phyloP scores from a whole-genome alignment of 176 grass and related monocot species.

The Zea luxurians region DNA sequence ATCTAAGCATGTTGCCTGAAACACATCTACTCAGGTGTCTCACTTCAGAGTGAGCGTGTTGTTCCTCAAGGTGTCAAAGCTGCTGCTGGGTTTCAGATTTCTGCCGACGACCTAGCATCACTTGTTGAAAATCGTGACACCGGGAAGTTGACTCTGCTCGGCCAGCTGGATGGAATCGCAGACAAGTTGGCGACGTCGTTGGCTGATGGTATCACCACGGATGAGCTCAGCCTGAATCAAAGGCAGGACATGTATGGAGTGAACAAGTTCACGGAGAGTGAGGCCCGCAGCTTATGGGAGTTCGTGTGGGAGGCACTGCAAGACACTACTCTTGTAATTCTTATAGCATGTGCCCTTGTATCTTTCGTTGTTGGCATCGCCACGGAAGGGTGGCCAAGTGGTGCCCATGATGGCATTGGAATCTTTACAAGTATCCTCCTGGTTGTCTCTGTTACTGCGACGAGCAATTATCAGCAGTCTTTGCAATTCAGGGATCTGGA shows the following conservation, averaged over 20 bases:
- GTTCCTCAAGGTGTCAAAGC: slow-evolving; percentile 48
- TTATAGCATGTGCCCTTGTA: slow-evolving; percentile 57
- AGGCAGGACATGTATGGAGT: slow-evolving; percentile 56
- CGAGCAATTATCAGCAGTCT: slow-evolving; percentile 66
- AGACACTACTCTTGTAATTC: slow-evolving; percentile 61
- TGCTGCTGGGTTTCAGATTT: slow-evolving; percentile 63
- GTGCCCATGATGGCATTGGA: slow-evolving; percentile 69
- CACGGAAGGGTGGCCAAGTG: slow-evolving; percentile 56
- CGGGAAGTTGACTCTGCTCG: slow-evolving; percentile 42
- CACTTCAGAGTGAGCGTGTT: slow-evolving; percentile 39
- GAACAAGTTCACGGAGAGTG: slow-evolving; percentile 62
- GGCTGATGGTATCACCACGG: slow-evolving; percentile 41
- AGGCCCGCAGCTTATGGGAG: slow-evolving; percentile 50
- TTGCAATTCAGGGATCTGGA: slow-evolving; percentile 78
- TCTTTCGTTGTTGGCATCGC: slow-evolving; percentile 57
- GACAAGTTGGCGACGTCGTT: slow-evolving; percentile 52
- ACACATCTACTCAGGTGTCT: slow-evolving; percentile 48
- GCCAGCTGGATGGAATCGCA: slow-evolving; percentile 41
- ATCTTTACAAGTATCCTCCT: slow-evolving; percentile 61
- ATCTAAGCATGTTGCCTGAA: slow-evolving; percentile 42
- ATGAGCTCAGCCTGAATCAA: slow-evolving; percentile 32
- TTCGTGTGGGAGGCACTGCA: slow-evolving; percentile 67
- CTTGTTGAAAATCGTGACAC: slow-evolving; percentile 53
- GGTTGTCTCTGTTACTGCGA: slow-evolving; percentile 66
- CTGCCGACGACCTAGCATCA: slow-evolving; percentile 51